Evolutionary conservation across 1,284 basidiomycete genomes (phyloP).

Genomic region (Lentinus polychrous): DNA sequence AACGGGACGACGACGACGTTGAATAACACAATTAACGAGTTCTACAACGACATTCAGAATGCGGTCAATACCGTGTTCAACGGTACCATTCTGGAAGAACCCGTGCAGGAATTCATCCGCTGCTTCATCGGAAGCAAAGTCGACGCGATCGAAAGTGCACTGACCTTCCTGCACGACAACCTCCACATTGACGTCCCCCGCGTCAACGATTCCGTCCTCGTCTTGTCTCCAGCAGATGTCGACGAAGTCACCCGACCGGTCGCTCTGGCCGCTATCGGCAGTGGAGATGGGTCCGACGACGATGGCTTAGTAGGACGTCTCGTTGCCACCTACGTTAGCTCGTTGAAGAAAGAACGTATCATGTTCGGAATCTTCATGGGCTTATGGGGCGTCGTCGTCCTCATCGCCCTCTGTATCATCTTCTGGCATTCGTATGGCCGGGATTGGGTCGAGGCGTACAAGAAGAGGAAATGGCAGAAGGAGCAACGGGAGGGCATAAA

Average conservation of each 20-base stretch:
- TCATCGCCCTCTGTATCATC: slow-evolving; percentile 63
- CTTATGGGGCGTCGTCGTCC: slow-evolving; percentile 71
- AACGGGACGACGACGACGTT: slow-evolving; percentile 86
- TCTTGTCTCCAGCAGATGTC: slow-evolving; percentile 64
- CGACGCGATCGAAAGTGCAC: slow-evolving; percentile 74
- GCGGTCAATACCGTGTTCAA: slow-evolving; percentile 72
- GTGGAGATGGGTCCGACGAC: slow-evolving; percentile 34
- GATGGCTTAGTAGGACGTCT: slow-evolving; percentile 68
- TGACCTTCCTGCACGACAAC: slow-evolving; percentile 91
- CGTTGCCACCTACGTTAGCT: slow-evolving; percentile 64
- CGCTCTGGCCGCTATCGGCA: slow-evolving; percentile 73
- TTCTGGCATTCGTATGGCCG: slow-evolving; percentile 61
- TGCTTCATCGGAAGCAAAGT: slow-evolving; percentile 92
- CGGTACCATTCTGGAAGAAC: slow-evolving; percentile 72
- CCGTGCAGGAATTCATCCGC: slow-evolving; percentile 81
- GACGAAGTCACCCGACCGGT: slow-evolving; percentile 77
- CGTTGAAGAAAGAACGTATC: slow-evolving; percentile 72
- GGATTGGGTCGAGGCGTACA: slow-evolving; percentile 37
- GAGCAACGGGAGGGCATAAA: slow-evolving; percentile 44
- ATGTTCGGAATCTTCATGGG: slow-evolving; percentile 81
- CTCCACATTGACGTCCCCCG: slow-evolving; percentile 73
- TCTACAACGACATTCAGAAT: slow-evolving; percentile 70
- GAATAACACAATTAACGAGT: slow-evolving; percentile 71
- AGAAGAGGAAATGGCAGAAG: slow-evolving; percentile 41
- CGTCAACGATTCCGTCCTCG: slow-evolving; percentile 67